A percentile compares a stretch with the other conserved stretches of the same genome.
Evolutionary conservation across 192 early-diverging fungal genomes (phyloP).

Genomic region (Spizellomyces punctatus): DNA sequence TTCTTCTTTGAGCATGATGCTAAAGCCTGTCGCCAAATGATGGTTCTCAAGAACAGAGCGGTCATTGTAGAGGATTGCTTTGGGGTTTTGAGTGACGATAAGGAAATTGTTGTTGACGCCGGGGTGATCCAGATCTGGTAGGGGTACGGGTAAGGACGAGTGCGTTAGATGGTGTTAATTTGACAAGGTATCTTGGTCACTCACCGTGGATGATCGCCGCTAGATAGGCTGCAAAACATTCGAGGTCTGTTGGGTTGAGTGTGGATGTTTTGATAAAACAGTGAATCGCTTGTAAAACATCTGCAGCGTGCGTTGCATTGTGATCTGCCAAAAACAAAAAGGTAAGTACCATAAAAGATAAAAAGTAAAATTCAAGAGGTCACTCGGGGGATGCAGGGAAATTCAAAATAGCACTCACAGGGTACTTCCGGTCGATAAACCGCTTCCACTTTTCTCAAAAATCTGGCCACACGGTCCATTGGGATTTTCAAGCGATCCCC

Average conservation of each 20-base stretch:
- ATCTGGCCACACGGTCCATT: constrained; percentile 38
- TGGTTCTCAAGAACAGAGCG: constrained; percentile 91
- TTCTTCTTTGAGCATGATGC: constrained; percentile 41
- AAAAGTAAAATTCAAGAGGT: too few species aligned
- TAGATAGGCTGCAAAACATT: constrained; percentile 49
- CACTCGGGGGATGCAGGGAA: not conserved
- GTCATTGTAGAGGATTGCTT: constrained; percentile 92
- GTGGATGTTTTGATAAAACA: constrained; percentile 57
- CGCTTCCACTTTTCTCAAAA: constrained; percentile 40
- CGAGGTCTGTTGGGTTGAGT: constrained; percentile 22
- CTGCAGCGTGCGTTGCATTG: constrained; percentile 93
- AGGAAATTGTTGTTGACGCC: constrained; percentile 95
- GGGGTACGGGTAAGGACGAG: not conserved
- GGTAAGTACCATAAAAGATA: too few species aligned
- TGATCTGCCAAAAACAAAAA: constrained; percentile 54
- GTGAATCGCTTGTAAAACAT: constrained; percentile 89
- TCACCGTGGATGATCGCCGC: constrained; percentile 49
- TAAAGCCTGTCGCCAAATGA: constrained; percentile 61
- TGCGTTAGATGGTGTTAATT: constrained; percentile 31
- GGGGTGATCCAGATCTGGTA: constrained; percentile 69
- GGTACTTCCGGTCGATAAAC: constrained; percentile 52
- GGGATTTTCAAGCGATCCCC: constrained; percentile 41
- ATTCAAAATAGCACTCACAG: constrained; percentile 28
- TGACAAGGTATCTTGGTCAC: constrained; percentile 30
- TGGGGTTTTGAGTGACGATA: constrained; percentile 75